Evolutionary conservation across 352 stramenopile genomes (phyloP).

Genomic region (Pythium folliculosum): DNA sequence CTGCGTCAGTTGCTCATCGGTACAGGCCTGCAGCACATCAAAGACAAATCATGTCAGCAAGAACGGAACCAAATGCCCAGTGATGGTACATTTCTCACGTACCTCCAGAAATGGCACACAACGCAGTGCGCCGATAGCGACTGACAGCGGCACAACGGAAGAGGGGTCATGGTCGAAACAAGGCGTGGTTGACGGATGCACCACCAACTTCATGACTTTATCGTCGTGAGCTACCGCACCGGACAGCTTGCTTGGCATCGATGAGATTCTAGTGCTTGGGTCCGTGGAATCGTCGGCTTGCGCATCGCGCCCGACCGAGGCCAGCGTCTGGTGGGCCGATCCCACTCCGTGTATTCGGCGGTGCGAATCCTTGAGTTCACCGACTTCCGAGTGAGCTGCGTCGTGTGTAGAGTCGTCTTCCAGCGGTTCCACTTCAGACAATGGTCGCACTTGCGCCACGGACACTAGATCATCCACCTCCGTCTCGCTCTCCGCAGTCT

Average conservation of each 20-base stretch:
- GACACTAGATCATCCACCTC: neutral
- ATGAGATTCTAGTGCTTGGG: too few species aligned
- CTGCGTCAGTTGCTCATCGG: neutral
- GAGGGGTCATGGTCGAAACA: neutral
- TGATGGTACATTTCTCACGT: neutral
- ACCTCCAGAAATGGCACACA: slow-evolving; percentile 12
- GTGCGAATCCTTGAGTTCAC: too few species aligned
- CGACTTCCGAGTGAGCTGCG: too few species aligned
- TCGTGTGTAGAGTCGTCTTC: neutral
- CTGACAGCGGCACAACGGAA: neutral
- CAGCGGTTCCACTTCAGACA: neutral
- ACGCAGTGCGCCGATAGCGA: neutral
- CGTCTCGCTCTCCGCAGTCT: neutral
- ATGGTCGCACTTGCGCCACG: neutral
- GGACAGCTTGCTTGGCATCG: too few species aligned
- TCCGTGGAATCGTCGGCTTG: neutral
- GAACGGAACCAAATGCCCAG: neutral
- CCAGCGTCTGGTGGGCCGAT: too few species aligned
- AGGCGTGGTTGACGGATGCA: neutral
- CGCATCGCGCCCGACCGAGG: too few species aligned
- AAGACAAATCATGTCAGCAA: neutral
- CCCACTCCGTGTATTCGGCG: too few species aligned
- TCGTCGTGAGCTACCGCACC: neutral
- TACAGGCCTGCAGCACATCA: neutral
- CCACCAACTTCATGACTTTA: neutral